Base-by-base conservation (phyloP, 2,329 filamentous ascomycete genomes). In the Ceratocystis albifundus region DNA sequence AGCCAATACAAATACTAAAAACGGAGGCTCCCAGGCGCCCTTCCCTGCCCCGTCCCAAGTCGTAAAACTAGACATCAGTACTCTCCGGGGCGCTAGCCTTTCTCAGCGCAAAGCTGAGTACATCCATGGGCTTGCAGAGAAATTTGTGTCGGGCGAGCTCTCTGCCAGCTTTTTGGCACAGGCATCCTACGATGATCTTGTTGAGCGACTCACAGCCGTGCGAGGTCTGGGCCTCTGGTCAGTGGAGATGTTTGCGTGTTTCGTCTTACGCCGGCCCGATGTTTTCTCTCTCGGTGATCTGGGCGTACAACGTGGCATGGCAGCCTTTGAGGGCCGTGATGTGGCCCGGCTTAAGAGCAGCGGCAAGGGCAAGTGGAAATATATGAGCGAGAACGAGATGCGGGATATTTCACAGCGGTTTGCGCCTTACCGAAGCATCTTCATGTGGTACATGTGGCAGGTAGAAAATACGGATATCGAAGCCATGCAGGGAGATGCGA, bases 381-480 rank as follows among this genome's bases (percentile, higher is more conserved):
- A 97, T 75, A 96, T 97, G 91, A 83, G 82, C 45, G 94, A 97
- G 77, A 83, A 85, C 73, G 94, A 97, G 68, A 97, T 99, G 94
- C 74, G 88, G 68, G 88, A 91, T 70, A 80, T 90, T 70, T 86
- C 90, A 12, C 88, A 87, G 67, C 84, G 80, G 73, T 99, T 96
- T 75, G 82, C 82, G 67, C 94, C 93, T 2, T 97, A 96, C 76
- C 87, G 92, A 73, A 94, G 88, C 71, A 74, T 96, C 55, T 96
- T 96, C 72, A 96, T 96, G 92, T 96, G 92, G 92, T 96, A 96
- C 74, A 96, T 96, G 89, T 96, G 93, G 92, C 80, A 88, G 68
- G 85, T 93, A 10, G 88, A 88, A 73, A 85, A 90, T 73, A 90
- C 90, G 3, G 88, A 95, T 74, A 77, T 92, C 30, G 84, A 80